phyloP scores from a whole-genome alignment of 140 eudicot species.

The Anethum foeniculum region DNA sequence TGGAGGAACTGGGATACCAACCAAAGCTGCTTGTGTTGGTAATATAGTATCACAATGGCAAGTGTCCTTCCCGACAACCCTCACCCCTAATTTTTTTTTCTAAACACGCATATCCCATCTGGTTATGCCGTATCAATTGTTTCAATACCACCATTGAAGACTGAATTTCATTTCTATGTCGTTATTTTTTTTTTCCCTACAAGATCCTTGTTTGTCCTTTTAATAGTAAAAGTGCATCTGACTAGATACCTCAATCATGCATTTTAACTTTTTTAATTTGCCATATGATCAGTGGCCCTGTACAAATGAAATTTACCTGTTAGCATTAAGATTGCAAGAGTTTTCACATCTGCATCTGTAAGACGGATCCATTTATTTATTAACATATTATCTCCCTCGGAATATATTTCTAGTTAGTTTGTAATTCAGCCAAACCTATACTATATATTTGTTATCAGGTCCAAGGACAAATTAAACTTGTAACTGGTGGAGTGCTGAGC shows the following conservation, averaged over 20 bases:
- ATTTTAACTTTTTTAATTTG: background rate
- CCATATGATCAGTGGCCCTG: background rate
- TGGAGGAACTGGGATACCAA: background rate
- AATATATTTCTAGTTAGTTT: constrained; percentile 1
- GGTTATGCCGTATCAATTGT: background rate
- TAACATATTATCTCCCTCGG: background rate
- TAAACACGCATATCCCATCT: background rate
- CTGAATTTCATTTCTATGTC: background rate
- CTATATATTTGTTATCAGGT: constrained; percentile 40
- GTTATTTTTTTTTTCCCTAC: background rate
- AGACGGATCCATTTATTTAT: background rate
- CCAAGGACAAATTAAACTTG: constrained; percentile 87
- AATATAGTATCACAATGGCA: background rate
- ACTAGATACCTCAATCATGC: background rate
- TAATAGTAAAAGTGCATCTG: background rate
- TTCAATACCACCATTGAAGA: background rate
- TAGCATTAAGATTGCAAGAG: background rate
- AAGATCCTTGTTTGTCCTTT: background rate
- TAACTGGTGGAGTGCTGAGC: constrained; percentile 71
- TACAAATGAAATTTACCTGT: background rate
- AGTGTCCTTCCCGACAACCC: background rate
- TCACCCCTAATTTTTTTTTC: background rate
- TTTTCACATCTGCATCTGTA: background rate
- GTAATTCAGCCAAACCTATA: constrained; percentile 9
- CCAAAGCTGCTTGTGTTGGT: background rate